phyloP scores from a whole-genome alignment of 176 grass and related monocot genomes.

The Aechmea fasciata region DNA sequence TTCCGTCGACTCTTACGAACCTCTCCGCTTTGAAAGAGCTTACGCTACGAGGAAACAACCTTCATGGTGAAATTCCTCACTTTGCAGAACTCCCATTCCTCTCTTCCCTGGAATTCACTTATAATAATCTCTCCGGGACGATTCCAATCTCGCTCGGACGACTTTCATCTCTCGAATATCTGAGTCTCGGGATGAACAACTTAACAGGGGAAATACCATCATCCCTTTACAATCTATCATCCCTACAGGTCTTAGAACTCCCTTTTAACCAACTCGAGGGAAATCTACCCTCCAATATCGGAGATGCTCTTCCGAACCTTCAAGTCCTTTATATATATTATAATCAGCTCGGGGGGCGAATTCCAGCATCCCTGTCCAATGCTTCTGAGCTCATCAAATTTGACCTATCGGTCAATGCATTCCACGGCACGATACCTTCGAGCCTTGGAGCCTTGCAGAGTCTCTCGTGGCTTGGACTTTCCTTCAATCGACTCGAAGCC shows the following conservation, averaged over 20 bases:
- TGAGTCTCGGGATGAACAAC: too few species aligned
- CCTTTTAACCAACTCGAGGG: slow-evolving; percentile 14
- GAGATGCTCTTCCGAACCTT: slow-evolving; percentile 25
- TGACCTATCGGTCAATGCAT: too few species aligned
- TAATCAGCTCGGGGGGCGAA: slow-evolving; percentile 19
- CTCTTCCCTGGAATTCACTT: too few species aligned
- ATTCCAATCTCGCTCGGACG: slow-evolving; percentile 2
- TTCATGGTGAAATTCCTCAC: too few species aligned
- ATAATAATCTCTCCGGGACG: not conserved
- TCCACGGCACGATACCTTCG: too few species aligned
- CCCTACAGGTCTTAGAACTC: slow-evolving; percentile 5
- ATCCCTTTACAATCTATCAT: slow-evolving; percentile 15
- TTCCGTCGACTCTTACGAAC: slow-evolving; percentile 1
- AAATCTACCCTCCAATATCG: slow-evolving; percentile 15
- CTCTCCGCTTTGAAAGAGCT: not conserved
- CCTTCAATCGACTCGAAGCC: too few species aligned
- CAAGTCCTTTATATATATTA: not conserved
- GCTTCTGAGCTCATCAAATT: slow-evolving; percentile 6
- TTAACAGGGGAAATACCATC: too few species aligned
- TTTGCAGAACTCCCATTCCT: too few species aligned
- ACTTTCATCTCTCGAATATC: not conserved
- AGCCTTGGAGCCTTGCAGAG: too few species aligned
- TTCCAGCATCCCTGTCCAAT: slow-evolving; percentile 26
- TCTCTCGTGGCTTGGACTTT: too few species aligned
- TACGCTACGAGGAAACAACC: too few species aligned